phyloP scores from a whole-genome alignment of 2,329 filamentous ascomycete species.

The Fusarium sp. region DNA sequence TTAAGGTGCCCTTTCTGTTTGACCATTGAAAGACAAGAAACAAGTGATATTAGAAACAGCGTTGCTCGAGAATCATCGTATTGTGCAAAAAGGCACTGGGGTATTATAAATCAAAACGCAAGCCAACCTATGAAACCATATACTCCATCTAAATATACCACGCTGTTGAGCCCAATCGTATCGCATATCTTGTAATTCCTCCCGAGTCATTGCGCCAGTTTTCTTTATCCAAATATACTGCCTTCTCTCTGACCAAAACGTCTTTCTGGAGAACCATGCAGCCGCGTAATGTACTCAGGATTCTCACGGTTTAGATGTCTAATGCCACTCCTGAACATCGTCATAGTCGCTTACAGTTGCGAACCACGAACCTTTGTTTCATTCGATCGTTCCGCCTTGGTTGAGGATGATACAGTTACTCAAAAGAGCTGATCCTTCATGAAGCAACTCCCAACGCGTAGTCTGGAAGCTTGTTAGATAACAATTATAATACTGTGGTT shows the following conservation, averaged over 20 bases:
- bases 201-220: conserved; percentile 21
- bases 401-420: conserved; percentile 78
- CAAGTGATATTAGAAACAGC: not conserved
- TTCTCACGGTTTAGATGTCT: not conserved
- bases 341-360: not conserved
- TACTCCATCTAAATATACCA: conserved; percentile 37
- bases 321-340: not conserved
- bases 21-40: too few relatives aligned
- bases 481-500: not conserved
- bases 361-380: not conserved
- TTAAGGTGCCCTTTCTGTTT: too few relatives aligned
- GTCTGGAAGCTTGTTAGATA: conserved; percentile 55
- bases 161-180: conserved; percentile 26
- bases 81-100: conserved; percentile 41
- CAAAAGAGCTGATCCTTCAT: conserved; percentile 85
- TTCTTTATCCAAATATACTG: conserved; percentile 13
- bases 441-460: conserved; percentile 90
- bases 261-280: not conserved
- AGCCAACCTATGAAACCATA: conserved; percentile 29
- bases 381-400: conserved; percentile 49
- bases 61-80: conserved; percentile 6
- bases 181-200: conserved; percentile 13
- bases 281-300: not conserved
- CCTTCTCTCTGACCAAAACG: not conserved
- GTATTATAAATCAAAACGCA: conserved; percentile 49